Base-by-base conservation (phyloP, 768 basidiomycete species). In the Clavaria fumosa region DNA sequence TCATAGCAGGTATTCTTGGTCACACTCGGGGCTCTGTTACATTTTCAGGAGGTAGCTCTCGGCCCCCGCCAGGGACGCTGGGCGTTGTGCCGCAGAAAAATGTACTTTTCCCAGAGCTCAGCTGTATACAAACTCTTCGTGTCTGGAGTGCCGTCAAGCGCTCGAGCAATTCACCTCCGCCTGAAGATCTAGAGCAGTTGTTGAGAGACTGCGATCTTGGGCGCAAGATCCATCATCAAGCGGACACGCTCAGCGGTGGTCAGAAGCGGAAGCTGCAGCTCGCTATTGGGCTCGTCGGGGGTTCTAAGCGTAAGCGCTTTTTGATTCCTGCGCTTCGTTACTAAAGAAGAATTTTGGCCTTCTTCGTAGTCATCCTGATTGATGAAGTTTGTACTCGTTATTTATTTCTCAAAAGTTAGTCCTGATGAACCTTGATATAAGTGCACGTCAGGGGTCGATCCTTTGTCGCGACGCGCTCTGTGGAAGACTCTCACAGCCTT, bases 11-110 rank as follows among this genome's bases (percentile, higher is more conserved):
- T 2, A 60, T 86, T 7, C 54, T 72, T 6, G 70, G 69, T 4
- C 67, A 64, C 14, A 75, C 70, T 3, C 56, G 63, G 18, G 83
- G 83, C 22, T 59, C 62, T 2, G 61, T 85, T 12, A 57, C 62
- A 0, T 69, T 67, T 35, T 70, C 69, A 46, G 72, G 72, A 23
- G 72, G 72, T 0, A 52, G 57, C 12, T 49, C 63, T 27, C 60
- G 59, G 20, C 75, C 77, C 5, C 61, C 75, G 4, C 72, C 71
- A 0, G 79, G 80, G 5, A 69, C 69, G 0, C 51, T 86, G 12
- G 82, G 83, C 2, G 75, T 86, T 40, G 80, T 82, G 0, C 79
- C 81, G 1, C 82, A 85, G 58, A 83, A 80, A 59, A 84, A 86
- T 46, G 81, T 86, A 4, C 61, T 86, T 2, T 81, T 84, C 50